These are phyloP conservation scores for Glycine latifolia DNA, from an alignment of 306 rosid species.

Conservation along the genomic window DNA sequence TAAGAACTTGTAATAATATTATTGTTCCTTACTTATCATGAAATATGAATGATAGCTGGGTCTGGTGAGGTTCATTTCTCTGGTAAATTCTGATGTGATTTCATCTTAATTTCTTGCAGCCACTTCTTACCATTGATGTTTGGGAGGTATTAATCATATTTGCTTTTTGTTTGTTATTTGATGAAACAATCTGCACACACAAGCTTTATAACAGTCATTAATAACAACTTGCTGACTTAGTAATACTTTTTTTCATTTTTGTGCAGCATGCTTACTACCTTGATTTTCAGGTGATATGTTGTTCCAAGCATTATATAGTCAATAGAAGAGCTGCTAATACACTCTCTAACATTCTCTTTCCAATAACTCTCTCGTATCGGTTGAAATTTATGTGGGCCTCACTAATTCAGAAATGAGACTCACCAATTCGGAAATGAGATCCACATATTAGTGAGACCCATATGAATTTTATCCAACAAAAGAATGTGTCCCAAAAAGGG, in stretches of 20 bases:
- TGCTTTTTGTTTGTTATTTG: neutral
- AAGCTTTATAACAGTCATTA: neutral
- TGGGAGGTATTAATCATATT: slow-evolving; percentile 77
- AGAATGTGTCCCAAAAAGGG: neutral
- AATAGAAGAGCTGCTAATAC: neutral
- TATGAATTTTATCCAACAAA: neutral
- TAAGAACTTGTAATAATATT: neutral
- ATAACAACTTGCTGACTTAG: slow-evolving; percentile 36
- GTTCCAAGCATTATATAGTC: slow-evolving; percentile 18
- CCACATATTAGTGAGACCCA: neutral
- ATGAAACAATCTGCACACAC: neutral
- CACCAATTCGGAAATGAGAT: neutral
- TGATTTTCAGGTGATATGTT: slow-evolving; percentile 72
- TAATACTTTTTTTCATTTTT: slow-evolving; percentile 27
- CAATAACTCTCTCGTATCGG: neutral
- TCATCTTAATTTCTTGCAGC: slow-evolving; percentile 64
- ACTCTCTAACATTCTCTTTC: neutral
- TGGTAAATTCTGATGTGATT: slow-evolving; percentile 22
- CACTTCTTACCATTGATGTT: slow-evolving; percentile 82
- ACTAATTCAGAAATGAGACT: neutral
- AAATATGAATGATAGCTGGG: neutral
- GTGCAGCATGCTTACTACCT: slow-evolving; percentile 94
- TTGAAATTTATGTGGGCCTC: neutral
- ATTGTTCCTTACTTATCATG: slow-evolving; percentile 9
- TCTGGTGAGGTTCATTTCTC: neutral